Percentiles rank a stretch among this genome's conserved stretches.
phyloP scores from a whole-genome alignment of 768 basidiomycete species.

The Phlebiopsis gigantea region DNA sequence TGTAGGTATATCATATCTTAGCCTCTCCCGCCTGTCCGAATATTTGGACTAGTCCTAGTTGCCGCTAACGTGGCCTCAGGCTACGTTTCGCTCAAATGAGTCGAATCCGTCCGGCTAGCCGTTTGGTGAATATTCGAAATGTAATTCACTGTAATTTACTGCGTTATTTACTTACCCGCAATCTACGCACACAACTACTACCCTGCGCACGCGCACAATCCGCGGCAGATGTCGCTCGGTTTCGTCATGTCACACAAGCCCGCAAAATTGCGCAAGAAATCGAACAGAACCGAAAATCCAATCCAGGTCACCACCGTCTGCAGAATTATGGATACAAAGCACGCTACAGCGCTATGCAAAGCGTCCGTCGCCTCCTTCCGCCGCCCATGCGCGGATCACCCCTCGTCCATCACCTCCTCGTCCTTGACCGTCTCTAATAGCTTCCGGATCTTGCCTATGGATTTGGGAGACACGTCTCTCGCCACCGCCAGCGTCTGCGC shows the following conservation, averaged over 20 bases:
- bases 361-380: background rate
- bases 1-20: too few species aligned
- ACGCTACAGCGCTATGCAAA: background rate
- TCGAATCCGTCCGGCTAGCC: too few species aligned
- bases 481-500: slow-evolving; percentile 85
- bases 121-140: too few species aligned
- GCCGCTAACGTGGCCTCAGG: too few species aligned
- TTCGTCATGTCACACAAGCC: background rate
- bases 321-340: background rate
- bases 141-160: too few species aligned
- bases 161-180: too few species aligned
- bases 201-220: background rate
- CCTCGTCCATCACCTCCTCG: slow-evolving; percentile 70
- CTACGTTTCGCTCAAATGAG: too few species aligned
- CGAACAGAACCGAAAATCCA: background rate
- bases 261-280: background rate
- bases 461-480: slow-evolving; percentile 92
- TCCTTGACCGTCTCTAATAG: slow-evolving; percentile 68
- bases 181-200: too few species aligned
- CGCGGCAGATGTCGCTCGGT: background rate
- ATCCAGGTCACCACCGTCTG: too few species aligned
- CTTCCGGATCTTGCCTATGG: slow-evolving; percentile 76
- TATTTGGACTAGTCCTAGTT: too few species aligned
- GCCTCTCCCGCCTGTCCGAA: too few species aligned
- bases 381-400: slow-evolving; percentile 33